phyloP scores from a whole-genome alignment of 441 rosid species.

The Caryocar brasiliense region DNA sequence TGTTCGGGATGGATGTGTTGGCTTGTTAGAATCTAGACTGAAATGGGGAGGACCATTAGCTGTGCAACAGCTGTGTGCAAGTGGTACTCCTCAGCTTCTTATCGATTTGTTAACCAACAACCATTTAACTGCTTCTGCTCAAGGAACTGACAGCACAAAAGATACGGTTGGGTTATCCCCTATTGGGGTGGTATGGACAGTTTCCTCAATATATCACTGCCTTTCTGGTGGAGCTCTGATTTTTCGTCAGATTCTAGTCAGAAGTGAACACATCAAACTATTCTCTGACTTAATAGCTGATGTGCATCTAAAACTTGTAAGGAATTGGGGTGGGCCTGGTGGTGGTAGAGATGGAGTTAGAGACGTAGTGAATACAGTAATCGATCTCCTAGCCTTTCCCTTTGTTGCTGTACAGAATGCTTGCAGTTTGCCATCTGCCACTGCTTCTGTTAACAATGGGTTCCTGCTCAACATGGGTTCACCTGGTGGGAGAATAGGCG shows the following conservation, averaged over 20 bases:
- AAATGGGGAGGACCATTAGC: constrained; percentile 85
- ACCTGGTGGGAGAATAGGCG: constrained; percentile 64
- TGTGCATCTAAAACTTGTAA: constrained; percentile 74
- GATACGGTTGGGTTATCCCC: constrained; percentile 68
- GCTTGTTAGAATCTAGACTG: constrained; percentile 76
- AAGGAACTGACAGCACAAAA: constrained; percentile 28
- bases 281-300: constrained; percentile 54
- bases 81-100: constrained; percentile 78
- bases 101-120: constrained; percentile 47
- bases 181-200: constrained; percentile 66
- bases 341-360: constrained; percentile 88
- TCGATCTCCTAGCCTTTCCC: constrained; percentile 89
- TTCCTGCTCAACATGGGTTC: constrained; percentile 84
- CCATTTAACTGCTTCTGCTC: constrained; percentile 29
- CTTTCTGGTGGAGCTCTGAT: constrained; percentile 68
- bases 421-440: constrained; percentile 67
- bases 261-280: constrained; percentile 52
- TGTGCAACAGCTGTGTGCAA: constrained; percentile 77
- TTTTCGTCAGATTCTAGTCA: constrained; percentile 69
- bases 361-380: constrained; percentile 59
- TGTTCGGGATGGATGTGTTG: constrained; percentile 84
- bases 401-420: constrained; percentile 81
- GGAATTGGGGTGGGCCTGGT: constrained; percentile 81
- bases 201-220: constrained; percentile 79
- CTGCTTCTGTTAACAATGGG: constrained; percentile 89